A percentile compares a stretch with the other conserved stretches of the same genome.
Evolutionary conservation across 257 asterid genomes (phyloP).

Genomic region (Dorcoceras hygrometricum): DNA sequence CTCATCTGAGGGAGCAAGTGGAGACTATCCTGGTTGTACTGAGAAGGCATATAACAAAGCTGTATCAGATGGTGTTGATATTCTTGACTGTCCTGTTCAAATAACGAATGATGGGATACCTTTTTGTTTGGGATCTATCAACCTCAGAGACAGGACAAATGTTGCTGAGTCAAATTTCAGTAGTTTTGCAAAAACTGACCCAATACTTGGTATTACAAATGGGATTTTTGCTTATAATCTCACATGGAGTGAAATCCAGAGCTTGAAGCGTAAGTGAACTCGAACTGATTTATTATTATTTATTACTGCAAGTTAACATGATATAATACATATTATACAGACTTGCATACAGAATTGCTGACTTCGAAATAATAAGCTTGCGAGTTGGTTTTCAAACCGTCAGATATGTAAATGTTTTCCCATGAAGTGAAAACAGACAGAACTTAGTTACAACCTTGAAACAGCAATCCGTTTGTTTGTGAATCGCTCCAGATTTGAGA

Average conservation of each 20-base stretch:
- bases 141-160: conserved; percentile 59
- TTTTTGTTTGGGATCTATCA: conserved; percentile 79
- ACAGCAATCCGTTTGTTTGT: neutral
- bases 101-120: conserved; percentile 72
- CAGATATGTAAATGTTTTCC: neutral
- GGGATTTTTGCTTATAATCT: conserved; percentile 68
- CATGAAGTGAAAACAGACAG: neutral
- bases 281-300: neutral
- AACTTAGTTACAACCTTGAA: neutral
- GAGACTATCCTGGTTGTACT: conserved; percentile 86
- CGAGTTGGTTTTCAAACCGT: neutral
- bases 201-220: conserved; percentile 39
- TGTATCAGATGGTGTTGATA: conserved; percentile 66
- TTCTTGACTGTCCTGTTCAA: conserved; percentile 84
- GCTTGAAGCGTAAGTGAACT: conserved; percentile 55
- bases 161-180: conserved; percentile 46
- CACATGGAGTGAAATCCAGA: conserved; percentile 67
- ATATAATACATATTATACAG: neutral
- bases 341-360: neutral
- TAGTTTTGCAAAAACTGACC: conserved; percentile 33
- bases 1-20: conserved; percentile 87
- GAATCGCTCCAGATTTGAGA: neutral
- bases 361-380: neutral
- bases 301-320: neutral
- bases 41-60: conserved; percentile 63